phyloP scores from a whole-genome alignment of 345 rosid species.

The Durio zibethinus region DNA sequence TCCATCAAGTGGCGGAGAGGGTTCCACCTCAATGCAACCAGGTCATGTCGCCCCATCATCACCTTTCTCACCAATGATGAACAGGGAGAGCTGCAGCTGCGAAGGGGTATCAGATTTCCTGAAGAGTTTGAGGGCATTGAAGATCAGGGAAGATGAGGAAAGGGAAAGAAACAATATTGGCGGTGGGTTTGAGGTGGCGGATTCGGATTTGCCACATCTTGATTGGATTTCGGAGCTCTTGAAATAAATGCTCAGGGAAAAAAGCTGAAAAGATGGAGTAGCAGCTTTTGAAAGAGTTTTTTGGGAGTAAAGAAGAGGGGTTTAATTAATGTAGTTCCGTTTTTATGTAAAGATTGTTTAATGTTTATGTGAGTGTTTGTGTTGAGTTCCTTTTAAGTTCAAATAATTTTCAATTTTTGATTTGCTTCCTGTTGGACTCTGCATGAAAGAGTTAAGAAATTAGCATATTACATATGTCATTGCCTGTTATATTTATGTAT shows the following conservation, averaged over 20 bases:
- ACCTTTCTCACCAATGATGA: too few relatives aligned
- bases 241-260: conserved; percentile 18
- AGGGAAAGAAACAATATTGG: not conserved
- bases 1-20: not conserved
- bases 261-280: not conserved
- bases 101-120: conserved; percentile 27
- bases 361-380: not conserved
- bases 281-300: too few relatives aligned
- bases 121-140: conserved; percentile 36
- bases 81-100: too few relatives aligned
- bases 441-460: too few relatives aligned
- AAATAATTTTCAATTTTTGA: not conserved
- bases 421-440: not conserved
- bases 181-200: not conserved
- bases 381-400: not conserved
- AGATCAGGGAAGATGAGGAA: conserved; percentile 30
- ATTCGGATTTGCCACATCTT: conserved; percentile 28
- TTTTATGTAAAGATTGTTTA: not conserved
- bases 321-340: not conserved
- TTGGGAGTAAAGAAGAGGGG: not conserved
- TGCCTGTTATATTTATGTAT: too few relatives aligned
- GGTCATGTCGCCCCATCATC: not conserved
- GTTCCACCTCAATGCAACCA: not conserved
- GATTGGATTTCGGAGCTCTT: conserved; percentile 49
- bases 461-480: too few relatives aligned